Percentiles rank a stretch among this genome's conserved stretches.
These are phyloP conservation scores for Extremus antarcticus DNA, from an alignment of 495 filamentous ascomycete species.

Conservation along the genomic window DNA sequence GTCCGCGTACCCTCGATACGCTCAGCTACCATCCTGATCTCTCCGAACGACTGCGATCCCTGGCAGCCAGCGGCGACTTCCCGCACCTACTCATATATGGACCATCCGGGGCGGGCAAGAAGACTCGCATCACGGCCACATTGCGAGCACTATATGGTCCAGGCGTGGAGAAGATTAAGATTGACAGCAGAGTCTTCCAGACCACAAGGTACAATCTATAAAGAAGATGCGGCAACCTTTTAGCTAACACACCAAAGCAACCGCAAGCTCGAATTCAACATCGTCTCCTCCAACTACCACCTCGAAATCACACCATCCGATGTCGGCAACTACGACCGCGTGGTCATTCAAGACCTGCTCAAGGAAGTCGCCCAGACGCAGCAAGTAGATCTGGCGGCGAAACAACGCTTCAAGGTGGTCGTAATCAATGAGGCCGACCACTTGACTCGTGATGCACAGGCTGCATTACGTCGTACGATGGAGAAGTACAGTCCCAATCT, in stretches of 20 bases:
- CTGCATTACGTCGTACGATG: constrained; percentile 90
- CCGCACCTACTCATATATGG: constrained; percentile 95
- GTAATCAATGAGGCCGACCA: constrained; percentile 99
- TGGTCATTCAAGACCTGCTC: constrained; percentile 87
- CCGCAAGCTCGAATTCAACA: constrained; percentile 97
- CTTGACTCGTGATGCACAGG: constrained; percentile 86
- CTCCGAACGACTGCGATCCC: constrained; percentile 72
- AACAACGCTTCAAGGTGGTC: constrained; percentile 92
- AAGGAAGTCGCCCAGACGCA: constrained; percentile 98
- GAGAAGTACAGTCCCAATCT: constrained; percentile 97
- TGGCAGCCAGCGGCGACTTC: constrained; percentile 93
- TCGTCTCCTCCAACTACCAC: constrained; percentile 90
- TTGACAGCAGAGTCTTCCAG: constrained; percentile 74
- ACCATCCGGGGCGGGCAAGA: constrained; percentile 92
- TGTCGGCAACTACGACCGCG: constrained; percentile 91
- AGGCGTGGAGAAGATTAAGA: constrained; percentile 33
- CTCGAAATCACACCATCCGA: constrained; percentile 96
- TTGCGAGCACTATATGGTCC: constrained; percentile 26
- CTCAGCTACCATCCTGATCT: constrained; percentile 84
- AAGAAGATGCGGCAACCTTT: too few relatives aligned
- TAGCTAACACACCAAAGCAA: constrained; percentile 34
- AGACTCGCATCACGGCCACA: constrained; percentile 90
- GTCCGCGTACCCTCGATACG: constrained; percentile 76
- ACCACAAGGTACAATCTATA: constrained; percentile 57
- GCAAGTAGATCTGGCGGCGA: constrained; percentile 82